Conservation (phyloP, 2,329 filamentous ascomycete species). For the Sporothrix pallida region DNA sequence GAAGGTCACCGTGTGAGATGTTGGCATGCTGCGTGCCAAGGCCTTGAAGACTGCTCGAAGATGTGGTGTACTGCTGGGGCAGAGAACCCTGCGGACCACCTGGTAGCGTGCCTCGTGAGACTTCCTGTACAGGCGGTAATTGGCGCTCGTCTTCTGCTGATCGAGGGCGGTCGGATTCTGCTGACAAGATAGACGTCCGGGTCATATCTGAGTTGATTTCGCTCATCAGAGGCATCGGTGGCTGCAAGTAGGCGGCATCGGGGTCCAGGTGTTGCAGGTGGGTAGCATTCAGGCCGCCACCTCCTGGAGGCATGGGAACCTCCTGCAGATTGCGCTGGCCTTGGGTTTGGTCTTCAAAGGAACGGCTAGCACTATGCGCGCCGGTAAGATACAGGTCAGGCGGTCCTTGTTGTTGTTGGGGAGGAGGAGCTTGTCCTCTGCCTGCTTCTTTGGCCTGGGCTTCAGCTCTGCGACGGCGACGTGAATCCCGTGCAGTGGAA, state of each 20-base stretch:
- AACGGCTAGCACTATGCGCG: conserved; percentile 32
- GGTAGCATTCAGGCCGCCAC: conserved; percentile 44
- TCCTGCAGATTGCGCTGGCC: neutral
- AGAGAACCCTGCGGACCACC: conserved; percentile 59
- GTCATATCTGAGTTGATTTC: conserved; percentile 89
- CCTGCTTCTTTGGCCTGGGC: conserved; percentile 51
- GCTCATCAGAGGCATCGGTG: conserved; percentile 88
- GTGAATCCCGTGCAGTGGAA: conserved; percentile 58
- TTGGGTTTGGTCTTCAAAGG: conserved; percentile 22
- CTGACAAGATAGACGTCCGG: conserved; percentile 82
- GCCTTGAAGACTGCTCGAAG: conserved; percentile 52
- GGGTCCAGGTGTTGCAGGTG: conserved; percentile 61
- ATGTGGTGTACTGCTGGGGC: conserved; percentile 51
- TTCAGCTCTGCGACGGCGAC: conserved; percentile 60
- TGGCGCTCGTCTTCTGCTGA: conserved; percentile 67
- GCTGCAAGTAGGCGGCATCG: conserved; percentile 52
- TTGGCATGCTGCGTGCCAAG: conserved; percentile 73
- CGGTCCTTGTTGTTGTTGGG: conserved; percentile 49
- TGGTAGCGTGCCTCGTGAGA: conserved; percentile 63
- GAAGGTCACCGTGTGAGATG: conserved; percentile 64
- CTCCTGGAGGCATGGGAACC: conserved; percentile 6
- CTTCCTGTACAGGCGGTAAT: conserved; percentile 63
- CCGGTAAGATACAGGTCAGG: conserved; percentile 33
- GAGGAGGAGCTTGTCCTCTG: neutral
- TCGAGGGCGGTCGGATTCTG: conserved; percentile 74